Percentiles rank a stretch among this genome's conserved stretches.
phyloP scores from a whole-genome alignment of 2,329 filamentous ascomycete species.

The Cercospora canescens region DNA sequence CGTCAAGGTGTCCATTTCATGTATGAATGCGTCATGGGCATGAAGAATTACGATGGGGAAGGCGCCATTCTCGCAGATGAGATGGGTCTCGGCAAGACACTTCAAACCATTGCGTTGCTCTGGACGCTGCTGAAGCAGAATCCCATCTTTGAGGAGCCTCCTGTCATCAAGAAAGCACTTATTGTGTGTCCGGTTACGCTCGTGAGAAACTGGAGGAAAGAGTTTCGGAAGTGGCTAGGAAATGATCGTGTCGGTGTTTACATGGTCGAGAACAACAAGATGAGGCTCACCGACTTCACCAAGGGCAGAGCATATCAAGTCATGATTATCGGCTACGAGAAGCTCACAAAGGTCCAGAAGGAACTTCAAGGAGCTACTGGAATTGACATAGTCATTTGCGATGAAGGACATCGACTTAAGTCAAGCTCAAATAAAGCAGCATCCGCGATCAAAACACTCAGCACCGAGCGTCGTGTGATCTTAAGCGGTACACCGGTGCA shows the following conservation, averaged over 20 bases:
- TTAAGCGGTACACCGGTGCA: conserved; percentile 68
- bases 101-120: conserved; percentile 69
- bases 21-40: conserved; percentile 76
- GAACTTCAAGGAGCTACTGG: conserved; percentile 62
- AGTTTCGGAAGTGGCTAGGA: conserved; percentile 73
- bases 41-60: conserved; percentile 64
- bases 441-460: conserved; percentile 63
- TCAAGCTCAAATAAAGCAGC: conserved; percentile 69
- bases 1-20: conserved; percentile 69
- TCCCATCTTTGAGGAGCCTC: conserved; percentile 58
- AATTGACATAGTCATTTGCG: conserved; percentile 70
- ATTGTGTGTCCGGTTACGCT: conserved; percentile 73
- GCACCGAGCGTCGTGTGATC: conserved; percentile 62
- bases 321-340: conserved; percentile 75
- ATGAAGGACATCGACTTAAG: conserved; percentile 68
- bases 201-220: conserved; percentile 72
- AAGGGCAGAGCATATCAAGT: conserved; percentile 67
- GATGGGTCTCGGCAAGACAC: conserved; percentile 73
- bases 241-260: conserved; percentile 70
- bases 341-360: conserved; percentile 64
- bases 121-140: conserved; percentile 75
- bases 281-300: conserved; percentile 67
- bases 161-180: conserved; percentile 68
- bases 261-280: conserved; percentile 59
- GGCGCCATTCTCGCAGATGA: conserved; percentile 73